Conservation (phyloP, 371 early-diverging fungal genomes). For the Amoeboaphelidium protococcarum region DNA sequence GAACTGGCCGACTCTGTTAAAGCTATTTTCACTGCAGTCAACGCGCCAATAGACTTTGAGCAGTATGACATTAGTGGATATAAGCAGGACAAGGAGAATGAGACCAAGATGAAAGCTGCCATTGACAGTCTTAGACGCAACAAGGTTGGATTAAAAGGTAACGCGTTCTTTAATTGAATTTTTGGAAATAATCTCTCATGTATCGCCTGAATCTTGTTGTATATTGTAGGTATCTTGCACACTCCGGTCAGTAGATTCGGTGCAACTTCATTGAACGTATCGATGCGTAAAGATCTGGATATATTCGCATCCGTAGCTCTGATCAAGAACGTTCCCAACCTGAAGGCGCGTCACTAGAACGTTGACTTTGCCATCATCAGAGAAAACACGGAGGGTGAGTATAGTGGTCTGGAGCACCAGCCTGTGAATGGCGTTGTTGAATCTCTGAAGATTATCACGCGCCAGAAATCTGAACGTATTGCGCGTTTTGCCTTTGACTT, state of each 20-base stretch:
- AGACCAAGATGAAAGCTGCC: constrained; percentile 47
- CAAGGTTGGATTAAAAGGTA: constrained; percentile 86
- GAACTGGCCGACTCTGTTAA: constrained; percentile 72
- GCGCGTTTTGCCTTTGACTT: constrained; percentile 92
- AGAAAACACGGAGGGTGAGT: constrained; percentile 97
- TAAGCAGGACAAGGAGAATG: constrained; percentile 27
- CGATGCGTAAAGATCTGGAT: constrained; percentile 82
- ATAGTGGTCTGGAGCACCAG: constrained; percentile 89
- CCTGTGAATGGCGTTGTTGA: constrained; percentile 92
- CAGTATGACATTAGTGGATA: constrained; percentile 77
- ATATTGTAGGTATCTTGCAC: constrained; percentile 35
- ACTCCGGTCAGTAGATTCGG: constrained; percentile 65
- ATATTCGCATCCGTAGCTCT: constrained; percentile 75
- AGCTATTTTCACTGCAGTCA: constrained; percentile 65
- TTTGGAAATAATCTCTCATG: background rate
- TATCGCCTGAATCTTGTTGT: constrained; percentile 1
- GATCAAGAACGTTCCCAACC: constrained; percentile 46
- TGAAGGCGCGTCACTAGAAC: constrained; percentile 41
- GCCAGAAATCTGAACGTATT: constrained; percentile 82
- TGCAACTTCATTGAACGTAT: constrained; percentile 74
- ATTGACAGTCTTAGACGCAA: constrained; percentile 69
- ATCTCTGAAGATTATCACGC: constrained; percentile 80
- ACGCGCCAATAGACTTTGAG: constrained; percentile 79
- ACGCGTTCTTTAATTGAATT: background rate
- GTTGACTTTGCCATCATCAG: constrained; percentile 90